Evolutionary conservation across 1,284 basidiomycete species (phyloP).

Genomic region (Malassezia equina): DNA sequence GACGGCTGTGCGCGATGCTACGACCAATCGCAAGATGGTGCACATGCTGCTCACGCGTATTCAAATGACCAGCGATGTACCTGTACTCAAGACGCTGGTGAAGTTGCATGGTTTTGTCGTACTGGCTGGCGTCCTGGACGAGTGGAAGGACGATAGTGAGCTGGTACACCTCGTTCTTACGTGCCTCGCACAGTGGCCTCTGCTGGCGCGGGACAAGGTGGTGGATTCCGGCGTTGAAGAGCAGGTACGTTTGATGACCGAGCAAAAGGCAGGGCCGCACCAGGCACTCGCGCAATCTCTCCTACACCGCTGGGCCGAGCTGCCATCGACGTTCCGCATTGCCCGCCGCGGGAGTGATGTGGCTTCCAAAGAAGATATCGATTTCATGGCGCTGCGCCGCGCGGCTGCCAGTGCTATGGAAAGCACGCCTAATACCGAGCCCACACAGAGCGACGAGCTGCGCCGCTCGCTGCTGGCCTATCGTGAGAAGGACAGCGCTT

Average conservation of each 20-base stretch:
- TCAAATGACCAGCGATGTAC: constrained; percentile 73
- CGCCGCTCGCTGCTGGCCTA: constrained; percentile 7
- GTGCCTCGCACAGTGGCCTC: constrained; percentile 57
- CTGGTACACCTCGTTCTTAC: constrained; percentile 58
- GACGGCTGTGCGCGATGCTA: constrained; percentile 79
- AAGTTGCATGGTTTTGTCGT: constrained; percentile 85
- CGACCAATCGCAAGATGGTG: constrained; percentile 67
- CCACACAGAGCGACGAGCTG: constrained; percentile 16
- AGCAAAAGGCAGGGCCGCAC: constrained; percentile 13
- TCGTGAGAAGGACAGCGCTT: constrained; percentile 4
- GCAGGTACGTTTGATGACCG: constrained; percentile 41
- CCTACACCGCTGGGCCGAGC: constrained; percentile 62
- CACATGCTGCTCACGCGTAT: constrained; percentile 75
- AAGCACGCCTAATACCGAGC: not conserved
- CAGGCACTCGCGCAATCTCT: constrained; percentile 52
- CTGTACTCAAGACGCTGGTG: constrained; percentile 73
- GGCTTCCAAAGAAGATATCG: constrained; percentile 1
- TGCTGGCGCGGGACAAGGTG: constrained; percentile 82
- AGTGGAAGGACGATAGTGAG: constrained; percentile 64
- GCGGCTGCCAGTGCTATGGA: not conserved
- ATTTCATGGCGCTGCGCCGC: constrained; percentile 8
- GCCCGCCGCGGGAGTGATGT: constrained; percentile 46
- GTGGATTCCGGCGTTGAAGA: constrained; percentile 56
- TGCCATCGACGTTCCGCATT: constrained; percentile 71
- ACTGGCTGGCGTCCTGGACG: constrained; percentile 77